phyloP scores from a whole-genome alignment of 2,329 filamentous ascomycete genomes.

The Claviceps quebecensis region DNA sequence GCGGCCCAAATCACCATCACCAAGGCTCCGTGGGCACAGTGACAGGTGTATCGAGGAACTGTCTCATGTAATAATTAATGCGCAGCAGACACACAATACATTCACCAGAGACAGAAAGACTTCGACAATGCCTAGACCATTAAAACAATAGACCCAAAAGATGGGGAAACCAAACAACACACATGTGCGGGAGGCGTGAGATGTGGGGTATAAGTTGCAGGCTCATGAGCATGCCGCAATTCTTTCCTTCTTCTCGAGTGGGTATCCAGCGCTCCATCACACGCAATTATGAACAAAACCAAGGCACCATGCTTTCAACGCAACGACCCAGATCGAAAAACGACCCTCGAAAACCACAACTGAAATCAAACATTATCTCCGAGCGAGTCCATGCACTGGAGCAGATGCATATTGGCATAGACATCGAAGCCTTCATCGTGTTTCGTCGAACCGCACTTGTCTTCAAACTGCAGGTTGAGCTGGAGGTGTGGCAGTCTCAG shows the following conservation, averaged over 20 bases:
- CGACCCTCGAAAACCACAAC: constrained; percentile 1
- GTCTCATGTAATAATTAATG: background rate
- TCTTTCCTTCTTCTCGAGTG: constrained; percentile 12
- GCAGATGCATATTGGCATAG: background rate
- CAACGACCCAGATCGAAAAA: constrained; percentile 1
- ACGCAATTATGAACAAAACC: constrained; percentile 9
- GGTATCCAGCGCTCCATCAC: constrained; percentile 18
- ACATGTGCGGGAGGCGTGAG: constrained; percentile 3
- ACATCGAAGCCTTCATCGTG: background rate
- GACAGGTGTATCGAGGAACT: background rate
- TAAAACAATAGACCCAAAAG: constrained; percentile 7
- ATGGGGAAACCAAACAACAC: constrained; percentile 5
- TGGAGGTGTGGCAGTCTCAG: constrained; percentile 10
- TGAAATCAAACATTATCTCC: background rate
- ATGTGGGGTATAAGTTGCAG: constrained; percentile 18
- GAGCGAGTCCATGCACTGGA: background rate
- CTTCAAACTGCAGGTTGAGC: background rate
- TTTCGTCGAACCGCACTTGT: background rate
- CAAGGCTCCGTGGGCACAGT: constrained; percentile 33
- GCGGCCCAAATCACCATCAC: constrained; percentile 27
- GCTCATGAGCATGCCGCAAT: constrained; percentile 12
- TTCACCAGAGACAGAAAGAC: background rate
- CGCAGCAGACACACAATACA: background rate
- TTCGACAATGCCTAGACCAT: constrained; percentile 5
- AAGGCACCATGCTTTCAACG: constrained; percentile 3